Base-by-base conservation (phyloP, 768 basidiomycete species). In the Saitozyma podzolica region DNA sequence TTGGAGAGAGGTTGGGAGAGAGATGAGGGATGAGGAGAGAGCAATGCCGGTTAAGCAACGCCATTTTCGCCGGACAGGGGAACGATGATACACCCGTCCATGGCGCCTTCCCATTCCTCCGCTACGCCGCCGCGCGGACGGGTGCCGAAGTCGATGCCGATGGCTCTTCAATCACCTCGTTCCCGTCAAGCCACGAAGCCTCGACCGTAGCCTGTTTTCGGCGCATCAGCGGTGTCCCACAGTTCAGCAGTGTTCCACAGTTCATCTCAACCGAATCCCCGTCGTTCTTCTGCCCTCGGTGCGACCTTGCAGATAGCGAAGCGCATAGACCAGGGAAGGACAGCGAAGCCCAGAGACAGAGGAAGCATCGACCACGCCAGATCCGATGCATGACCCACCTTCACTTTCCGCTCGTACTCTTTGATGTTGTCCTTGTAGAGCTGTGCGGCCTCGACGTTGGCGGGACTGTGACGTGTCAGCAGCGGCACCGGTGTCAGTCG, bases 381-480 rank as follows among this genome's bases (percentile, higher is more conserved):
- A 11, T 14, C 37, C 19, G 9, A 43, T 4, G 4, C 13, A 10
- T 13, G 42, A 69, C 76, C 62, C 54, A 79, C 78, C 81, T 95
- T 91, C 40, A 97, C 95, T 58, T 92, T 81, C 65, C 93, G 83
- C 53, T 95, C 89, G 77, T 98, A 98, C 83, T 97, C 95, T 82
- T 96, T 97, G 90, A 94, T 93, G 75, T 96, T 96, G 78, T 98
- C 95, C 61, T 95, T 83, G 76, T 94, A 99, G 64, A 99, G 80
- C 81, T 93, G 91, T 7, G 96, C 96, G 0, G 96, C 96, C 81
- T 99, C 96, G 3, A 93, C 95, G 75, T 99, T 99, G 5, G 95
- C 96, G 13, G 96, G 95, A 75, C 92, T 95, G 78, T 9, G 55
- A 29, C 11, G 14, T 13, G 51, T 61, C 42, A 61, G 59, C 59